A percentile compares a stretch with the other conserved stretches of the same genome.
phyloP scores from a whole-genome alignment of 441 rosid species.

The Erysimum cheiri region DNA sequence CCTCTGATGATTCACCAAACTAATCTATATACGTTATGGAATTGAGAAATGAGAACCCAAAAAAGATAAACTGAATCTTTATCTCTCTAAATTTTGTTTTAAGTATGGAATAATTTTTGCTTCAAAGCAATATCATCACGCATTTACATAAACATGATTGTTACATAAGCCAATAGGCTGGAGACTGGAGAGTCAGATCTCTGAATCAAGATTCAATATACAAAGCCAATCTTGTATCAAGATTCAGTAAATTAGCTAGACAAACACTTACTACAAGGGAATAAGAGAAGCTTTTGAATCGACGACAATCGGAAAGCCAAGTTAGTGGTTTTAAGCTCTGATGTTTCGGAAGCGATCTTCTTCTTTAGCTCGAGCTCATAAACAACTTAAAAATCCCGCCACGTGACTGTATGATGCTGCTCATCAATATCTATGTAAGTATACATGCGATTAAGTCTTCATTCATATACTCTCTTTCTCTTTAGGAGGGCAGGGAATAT shows the following conservation, averaged over 20 bases:
- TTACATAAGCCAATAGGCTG: slow-evolving; percentile 34
- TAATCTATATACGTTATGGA: slow-evolving; percentile 19
- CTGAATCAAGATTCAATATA: slow-evolving; percentile 34
- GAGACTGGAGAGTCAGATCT: slow-evolving; percentile 30
- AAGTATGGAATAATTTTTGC: slow-evolving; percentile 34
- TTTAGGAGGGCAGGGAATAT: slow-evolving; percentile 86
- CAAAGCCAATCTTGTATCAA: slow-evolving; percentile 31
- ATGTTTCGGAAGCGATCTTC: slow-evolving; percentile 27
- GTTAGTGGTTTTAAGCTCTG: slow-evolving; percentile 17
- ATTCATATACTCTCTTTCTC: slow-evolving; percentile 83
- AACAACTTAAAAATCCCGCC: slow-evolving; percentile 20
- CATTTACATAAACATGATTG: slow-evolving; percentile 32
- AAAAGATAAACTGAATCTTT: slow-evolving; percentile 16
- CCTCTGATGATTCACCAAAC: slow-evolving; percentile 35
- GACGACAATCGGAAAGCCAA: slow-evolving; percentile 10
- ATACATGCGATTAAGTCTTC: slow-evolving; percentile 29
- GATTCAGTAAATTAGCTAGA: slow-evolving; percentile 21
- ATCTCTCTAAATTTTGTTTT: slow-evolving; percentile 25
- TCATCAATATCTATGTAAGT: slow-evolving; percentile 27
- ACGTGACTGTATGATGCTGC: slow-evolving; percentile 10
- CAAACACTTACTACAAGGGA: slow-evolving; percentile 35
- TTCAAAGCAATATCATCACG: slow-evolving; percentile 17
- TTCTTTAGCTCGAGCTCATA: slow-evolving; percentile 24
- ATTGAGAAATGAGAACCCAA: slow-evolving; percentile 25
- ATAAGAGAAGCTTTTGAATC: not conserved